Evolutionary conservation across 768 basidiomycete species (phyloP).

Genomic region (Rhodotorula graminis): DNA sequence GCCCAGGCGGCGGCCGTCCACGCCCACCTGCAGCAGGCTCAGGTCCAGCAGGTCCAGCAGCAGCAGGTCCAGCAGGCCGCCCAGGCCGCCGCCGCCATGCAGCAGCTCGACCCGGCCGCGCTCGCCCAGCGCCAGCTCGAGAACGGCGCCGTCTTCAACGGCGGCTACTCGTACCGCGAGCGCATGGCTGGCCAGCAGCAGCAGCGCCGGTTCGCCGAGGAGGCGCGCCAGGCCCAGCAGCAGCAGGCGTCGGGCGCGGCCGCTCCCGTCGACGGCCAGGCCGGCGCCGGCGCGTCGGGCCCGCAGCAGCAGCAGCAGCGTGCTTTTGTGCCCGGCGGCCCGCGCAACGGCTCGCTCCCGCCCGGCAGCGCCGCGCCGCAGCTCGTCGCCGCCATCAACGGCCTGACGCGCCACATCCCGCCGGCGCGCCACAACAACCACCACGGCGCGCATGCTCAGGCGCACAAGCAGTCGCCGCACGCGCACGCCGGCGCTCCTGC

Average conservation of each 20-base stretch:
- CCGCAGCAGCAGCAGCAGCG: constrained; percentile 9
- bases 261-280: neutral
- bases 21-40: neutral
- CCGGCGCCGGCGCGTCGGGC: neutral
- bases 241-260: neutral
- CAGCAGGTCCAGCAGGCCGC: neutral
- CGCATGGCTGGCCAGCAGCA: neutral
- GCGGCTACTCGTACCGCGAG: constrained; percentile 19
- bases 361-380: constrained; percentile 23
- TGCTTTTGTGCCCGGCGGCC: too few species aligned
- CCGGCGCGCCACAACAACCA: constrained; percentile 1
- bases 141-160: constrained; percentile 8
- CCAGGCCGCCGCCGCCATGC: neutral
- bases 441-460: neutral
- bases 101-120: neutral
- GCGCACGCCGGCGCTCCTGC: neutral
- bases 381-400: constrained; percentile 39
- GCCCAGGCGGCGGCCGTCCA: neutral
- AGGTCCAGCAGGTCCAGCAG: neutral
- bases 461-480: neutral
- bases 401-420: constrained; percentile 33
- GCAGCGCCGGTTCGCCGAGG: neutral
- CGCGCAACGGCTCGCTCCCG: constrained; percentile 11
- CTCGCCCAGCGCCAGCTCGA: neutral
- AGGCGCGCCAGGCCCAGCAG: neutral